Evolutionary conservation across 169 alveolate genomes (phyloP), one percentile per base, ranked within the genome.

Genomic region (Theileria orientalis): DNA sequence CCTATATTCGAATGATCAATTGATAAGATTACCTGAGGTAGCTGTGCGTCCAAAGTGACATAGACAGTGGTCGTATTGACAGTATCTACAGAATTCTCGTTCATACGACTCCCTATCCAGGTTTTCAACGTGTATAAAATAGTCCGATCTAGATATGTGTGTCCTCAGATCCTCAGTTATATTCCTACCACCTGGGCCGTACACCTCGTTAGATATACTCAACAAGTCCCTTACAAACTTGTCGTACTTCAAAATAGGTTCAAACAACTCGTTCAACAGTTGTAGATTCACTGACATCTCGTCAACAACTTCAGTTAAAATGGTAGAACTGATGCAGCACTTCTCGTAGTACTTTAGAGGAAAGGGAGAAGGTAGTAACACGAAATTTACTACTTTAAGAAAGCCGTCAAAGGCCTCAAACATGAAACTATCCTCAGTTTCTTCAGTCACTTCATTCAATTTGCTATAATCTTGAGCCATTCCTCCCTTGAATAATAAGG

Each of bases 61-160:
- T 3, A 76, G 63, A 44, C 85, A 76, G 13, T 61, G 13, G 40
- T 78, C 76, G 51, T 51, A 78, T 42, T 69, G 75, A 64, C 83
- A 78, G 14, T 37, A 9, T 16, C 70, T 73, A 62, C 83, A 78
- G 47, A 46, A 46, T 21, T 60, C 79, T 19, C 41, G 2, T 1
- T 27, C 29, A 44, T 51, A 1, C 13, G 29, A 30, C 27, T 37
- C 25, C 21, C 30, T 33, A 21, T 73, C 33, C 0, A 37, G 33
- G 8, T 14, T 44, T 11, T n/a, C 46, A 25, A 46, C 46, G 71
- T 78, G 60, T 59, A 78, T 27, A 63, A 78, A 21, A 67, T 70
- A 78, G 57, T 78, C 86, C 0, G 83, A 69, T 27, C 86, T 62
- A 29, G 61, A 35, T 8, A 78, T 29, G 25, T 78, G 56, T 13